Base-by-base conservation (phyloP, 2,329 filamentous ascomycete species). In the Fusarium sp. region DNA sequence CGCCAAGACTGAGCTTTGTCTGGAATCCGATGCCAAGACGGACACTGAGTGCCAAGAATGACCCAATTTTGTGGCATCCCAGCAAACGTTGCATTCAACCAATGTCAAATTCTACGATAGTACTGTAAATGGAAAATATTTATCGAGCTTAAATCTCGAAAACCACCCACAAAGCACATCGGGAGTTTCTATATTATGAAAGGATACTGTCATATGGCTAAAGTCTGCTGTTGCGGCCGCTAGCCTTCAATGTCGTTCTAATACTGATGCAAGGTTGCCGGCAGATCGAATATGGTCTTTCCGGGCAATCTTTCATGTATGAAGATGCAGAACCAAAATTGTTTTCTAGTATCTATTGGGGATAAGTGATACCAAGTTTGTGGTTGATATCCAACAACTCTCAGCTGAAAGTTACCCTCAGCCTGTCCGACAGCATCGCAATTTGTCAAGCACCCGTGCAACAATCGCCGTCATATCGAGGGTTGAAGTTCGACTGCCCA, bases 11-110 rank as follows among this genome's bases (percentile, higher is more conserved):
- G 53, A 65, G 37, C 40, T 65, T 54, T 59, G 49, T 68, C 33
- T 44, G 60, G 66, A 69, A 58, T 57, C 37, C 44, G 30, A 74
- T 69, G 72, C 72, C 72, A 75, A 75, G 72, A 67, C 69, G 28
- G 46, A 50, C 44, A 35, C 15, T 47, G 30, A 47, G 49, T 54
- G 60, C 56, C 72, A 70, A 71, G 69, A 47, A 54, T 65, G 49
- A 46, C 54, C 46, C 42, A 59, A 42, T 50, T 59, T 53, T 63
- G 15, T 33, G 37, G 37, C 33, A 67, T 42, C 67, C 44, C 40
- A 30, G 50, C n/a, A 60, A 42, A 67, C 4, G 42, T 46, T 35
- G 23, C 42, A 40, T 47, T 37, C 16, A 30, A 33, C 13, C 32
- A 33, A 33, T 33, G 16, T 33, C 32, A 33, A 15, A 15, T 33